These are phyloP conservation scores for Citrus medica DNA, from an alignment of 345 rosid genomes.

Conservation along the genomic window DNA sequence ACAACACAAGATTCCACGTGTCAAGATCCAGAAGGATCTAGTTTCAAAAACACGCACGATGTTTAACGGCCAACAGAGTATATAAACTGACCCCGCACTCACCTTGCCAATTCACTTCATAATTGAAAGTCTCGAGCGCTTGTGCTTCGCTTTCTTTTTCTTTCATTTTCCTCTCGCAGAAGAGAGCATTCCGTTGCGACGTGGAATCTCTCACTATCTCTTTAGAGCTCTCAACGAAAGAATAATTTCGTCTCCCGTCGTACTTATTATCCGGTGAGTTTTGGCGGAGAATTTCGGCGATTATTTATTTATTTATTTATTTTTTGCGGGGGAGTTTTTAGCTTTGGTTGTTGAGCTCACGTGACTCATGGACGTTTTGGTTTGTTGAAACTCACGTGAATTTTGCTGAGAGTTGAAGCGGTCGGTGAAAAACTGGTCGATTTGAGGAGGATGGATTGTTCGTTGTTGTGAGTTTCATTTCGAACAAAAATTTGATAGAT, in stretches of 20 bases:
- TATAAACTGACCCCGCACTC: conserved; percentile 5
- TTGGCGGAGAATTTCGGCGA: conserved; percentile 6
- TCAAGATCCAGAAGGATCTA: conserved; percentile 13
- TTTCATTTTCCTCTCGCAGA: not conserved
- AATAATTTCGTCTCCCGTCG: not conserved
- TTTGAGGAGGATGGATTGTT: not conserved
- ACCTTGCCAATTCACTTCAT: not conserved
- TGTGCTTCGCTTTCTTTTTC: no score
- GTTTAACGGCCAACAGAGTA: not conserved
- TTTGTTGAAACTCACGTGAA: not conserved
- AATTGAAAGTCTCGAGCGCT: not conserved
- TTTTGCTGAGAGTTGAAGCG: not conserved
- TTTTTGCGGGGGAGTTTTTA: not conserved
- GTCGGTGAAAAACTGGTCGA: not conserved
- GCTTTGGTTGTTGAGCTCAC: not conserved
- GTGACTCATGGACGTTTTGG: not conserved
- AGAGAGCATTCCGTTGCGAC: conserved; percentile 18
- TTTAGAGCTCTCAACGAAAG: not conserved
- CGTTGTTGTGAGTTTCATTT: not conserved
- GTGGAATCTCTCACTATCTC: conserved; percentile 2
- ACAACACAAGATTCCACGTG: conserved; percentile 9
- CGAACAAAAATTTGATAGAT: not conserved
- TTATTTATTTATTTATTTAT: not conserved
- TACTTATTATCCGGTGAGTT: conserved; percentile 25
- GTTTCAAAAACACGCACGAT: not conserved